Percentiles rank a stretch among this genome's conserved stretches.
Evolutionary conservation across 2,329 filamentous ascomycete genomes (phyloP).

Genomic region (Sordariomycetes sp.): DNA sequence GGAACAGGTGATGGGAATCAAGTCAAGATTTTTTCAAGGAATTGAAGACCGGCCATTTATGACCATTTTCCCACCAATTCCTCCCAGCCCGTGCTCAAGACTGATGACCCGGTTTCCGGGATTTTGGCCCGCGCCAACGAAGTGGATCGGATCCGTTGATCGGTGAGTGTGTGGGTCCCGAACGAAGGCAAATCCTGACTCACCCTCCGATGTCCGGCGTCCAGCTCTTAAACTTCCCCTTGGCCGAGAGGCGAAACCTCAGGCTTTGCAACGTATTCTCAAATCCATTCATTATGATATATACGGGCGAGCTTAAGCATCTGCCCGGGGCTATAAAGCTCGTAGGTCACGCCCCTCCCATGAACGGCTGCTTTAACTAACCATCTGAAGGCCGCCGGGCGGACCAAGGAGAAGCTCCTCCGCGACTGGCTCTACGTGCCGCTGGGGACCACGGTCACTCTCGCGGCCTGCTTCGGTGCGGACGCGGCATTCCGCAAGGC

Average conservation of each 20-base stretch:
- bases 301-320: background rate
- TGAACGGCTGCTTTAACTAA: background rate
- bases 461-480: constrained; percentile 25
- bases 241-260: background rate
- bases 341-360: background rate
- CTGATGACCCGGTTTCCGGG: too few relatives aligned
- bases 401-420: background rate
- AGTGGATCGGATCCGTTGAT: too few relatives aligned
- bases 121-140: too few relatives aligned
- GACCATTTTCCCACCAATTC: too few relatives aligned
- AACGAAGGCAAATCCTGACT: background rate
- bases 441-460: background rate
- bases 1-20: too few relatives aligned
- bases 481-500: constrained; percentile 31
- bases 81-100: too few relatives aligned
- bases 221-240: background rate
- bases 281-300: background rate
- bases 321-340: background rate
- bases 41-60: too few relatives aligned
- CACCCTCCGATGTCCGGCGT: background rate
- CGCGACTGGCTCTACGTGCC: background rate
- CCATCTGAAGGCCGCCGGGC: background rate
- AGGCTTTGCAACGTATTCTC: background rate
- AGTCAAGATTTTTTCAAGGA: too few relatives aligned
- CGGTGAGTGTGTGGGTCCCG: too few relatives aligned